These are phyloP conservation scores for Alternaria ethzedia DNA, from an alignment of 2,329 filamentous ascomycete species.

Conservation along the genomic window DNA sequence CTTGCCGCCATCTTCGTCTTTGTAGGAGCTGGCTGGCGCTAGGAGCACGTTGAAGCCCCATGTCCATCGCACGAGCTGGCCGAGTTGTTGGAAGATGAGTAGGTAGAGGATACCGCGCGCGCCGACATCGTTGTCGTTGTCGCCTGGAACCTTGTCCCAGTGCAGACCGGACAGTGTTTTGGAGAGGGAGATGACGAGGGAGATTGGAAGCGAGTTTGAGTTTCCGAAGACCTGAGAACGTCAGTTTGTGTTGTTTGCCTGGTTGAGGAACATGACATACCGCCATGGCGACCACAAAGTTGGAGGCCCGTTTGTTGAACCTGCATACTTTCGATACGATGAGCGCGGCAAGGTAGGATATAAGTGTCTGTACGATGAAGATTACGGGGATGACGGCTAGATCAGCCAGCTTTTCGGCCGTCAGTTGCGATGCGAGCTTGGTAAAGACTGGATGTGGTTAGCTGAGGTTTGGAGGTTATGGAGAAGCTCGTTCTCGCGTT, in stretches of 20 bases:
- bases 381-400: slow-evolving; percentile 95
- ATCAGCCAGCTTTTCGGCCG: slow-evolving; percentile 85
- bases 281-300: slow-evolving; percentile 97
- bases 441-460: slow-evolving; percentile 75
- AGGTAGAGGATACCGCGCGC: slow-evolving; percentile 94
- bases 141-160: slow-evolving; percentile 88
- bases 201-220: slow-evolving; percentile 97
- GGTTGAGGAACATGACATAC: slow-evolving; percentile 51
- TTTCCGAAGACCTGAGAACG: slow-evolving; percentile 81
- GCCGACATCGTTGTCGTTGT: slow-evolving; percentile 94
- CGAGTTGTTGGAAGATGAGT: slow-evolving; percentile 96
- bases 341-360: slow-evolving; percentile 81
- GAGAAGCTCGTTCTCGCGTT: neutral
- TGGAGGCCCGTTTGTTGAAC: slow-evolving; percentile 83
- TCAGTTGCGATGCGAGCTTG: slow-evolving; percentile 93
- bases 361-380: slow-evolving; percentile 83
- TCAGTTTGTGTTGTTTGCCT: slow-evolving; percentile 17
- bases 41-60: slow-evolving; percentile 97
- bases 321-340: slow-evolving; percentile 75
- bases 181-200: slow-evolving; percentile 89
- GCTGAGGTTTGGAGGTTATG: neutral
- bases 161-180: slow-evolving; percentile 91
- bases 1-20: slow-evolving; percentile 62
- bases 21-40: slow-evolving; percentile 79
- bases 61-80: slow-evolving; percentile 93